These are phyloP conservation scores for Xylariaceae sp. DNA, from an alignment of 2,329 filamentous ascomycete species.

Conservation along the genomic window DNA sequence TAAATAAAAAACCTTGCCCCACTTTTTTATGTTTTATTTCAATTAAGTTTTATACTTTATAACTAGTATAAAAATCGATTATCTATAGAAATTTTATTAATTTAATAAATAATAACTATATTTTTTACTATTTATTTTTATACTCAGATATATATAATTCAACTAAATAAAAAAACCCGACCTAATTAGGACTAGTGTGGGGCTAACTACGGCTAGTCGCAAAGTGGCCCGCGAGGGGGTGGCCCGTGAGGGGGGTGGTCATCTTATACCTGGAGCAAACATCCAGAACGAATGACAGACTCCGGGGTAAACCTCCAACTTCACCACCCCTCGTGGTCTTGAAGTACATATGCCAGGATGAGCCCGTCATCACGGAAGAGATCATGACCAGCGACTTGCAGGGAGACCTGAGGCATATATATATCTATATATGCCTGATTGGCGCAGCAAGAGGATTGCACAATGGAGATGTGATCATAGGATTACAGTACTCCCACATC, in stretches of 20 bases:
- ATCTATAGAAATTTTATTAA: not conserved
- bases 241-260: too few species aligned
- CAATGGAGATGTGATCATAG: not conserved
- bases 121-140: not conserved
- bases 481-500: slow-evolving; percentile 7
- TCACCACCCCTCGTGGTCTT: not conserved
- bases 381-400: slow-evolving; percentile 6
- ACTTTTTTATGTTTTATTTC: too few species aligned
- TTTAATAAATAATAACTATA: too few species aligned
- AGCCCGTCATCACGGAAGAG: slow-evolving; percentile 6
- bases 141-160: too few species aligned
- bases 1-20: too few species aligned
- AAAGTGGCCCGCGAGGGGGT: too few species aligned
- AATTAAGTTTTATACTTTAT: too few species aligned
- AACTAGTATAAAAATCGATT: not conserved
- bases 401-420: not conserved
- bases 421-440: not conserved
- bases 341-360: slow-evolving; percentile 1
- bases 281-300: slow-evolving; percentile 5
- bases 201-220: too few species aligned
- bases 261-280: not conserved
- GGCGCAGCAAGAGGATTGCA: slow-evolving; percentile 4
- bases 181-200: too few species aligned
- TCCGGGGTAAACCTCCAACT: not conserved
- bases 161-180: too few species aligned